These are phyloP conservation scores for Starmerella bombicola DNA, from an alignment of 805 yeast species.

Conservation along the genomic window DNA sequence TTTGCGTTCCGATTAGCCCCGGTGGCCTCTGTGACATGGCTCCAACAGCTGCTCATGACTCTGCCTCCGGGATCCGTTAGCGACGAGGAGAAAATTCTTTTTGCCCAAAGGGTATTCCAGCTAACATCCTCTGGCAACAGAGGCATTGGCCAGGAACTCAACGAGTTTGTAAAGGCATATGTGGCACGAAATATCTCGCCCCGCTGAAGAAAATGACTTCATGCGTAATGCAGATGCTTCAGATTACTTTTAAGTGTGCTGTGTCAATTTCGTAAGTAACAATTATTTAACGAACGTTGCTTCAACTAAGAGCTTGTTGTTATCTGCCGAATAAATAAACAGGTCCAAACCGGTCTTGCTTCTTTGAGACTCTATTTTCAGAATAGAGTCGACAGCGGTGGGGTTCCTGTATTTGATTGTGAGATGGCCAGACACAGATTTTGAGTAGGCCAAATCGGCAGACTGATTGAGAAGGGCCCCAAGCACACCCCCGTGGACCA, in stretches of 20 bases:
- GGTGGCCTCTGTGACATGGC: conserved; percentile 47
- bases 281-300: conserved; percentile 2
- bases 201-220: no score
- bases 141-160: conserved; percentile 55
- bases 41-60: conserved; percentile 40
- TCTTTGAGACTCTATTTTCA: conserved; percentile 47
- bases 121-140: conserved; percentile 49
- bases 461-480: conserved; percentile 66
- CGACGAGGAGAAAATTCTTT: conserved; percentile 52
- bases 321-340: conserved; percentile 38
- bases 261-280: no score
- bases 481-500: conserved; percentile 79
- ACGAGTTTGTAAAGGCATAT: conserved; percentile 47
- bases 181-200: conserved; percentile 21
- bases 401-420: conserved; percentile 49
- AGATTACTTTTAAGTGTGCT: no score
- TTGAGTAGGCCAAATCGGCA: conserved; percentile 41
- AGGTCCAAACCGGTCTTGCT: conserved; percentile 27
- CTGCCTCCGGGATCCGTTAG: conserved; percentile 56
- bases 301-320: conserved; percentile 32
- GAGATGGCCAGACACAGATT: conserved; percentile 23
- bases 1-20: conserved; percentile 26
- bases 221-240: no score
- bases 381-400: conserved; percentile 64
- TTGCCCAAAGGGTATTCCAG: conserved; percentile 30